Evolutionary conservation across 2,329 filamentous ascomycete genomes (phyloP).

Genomic region (Monosporascus sp.): DNA sequence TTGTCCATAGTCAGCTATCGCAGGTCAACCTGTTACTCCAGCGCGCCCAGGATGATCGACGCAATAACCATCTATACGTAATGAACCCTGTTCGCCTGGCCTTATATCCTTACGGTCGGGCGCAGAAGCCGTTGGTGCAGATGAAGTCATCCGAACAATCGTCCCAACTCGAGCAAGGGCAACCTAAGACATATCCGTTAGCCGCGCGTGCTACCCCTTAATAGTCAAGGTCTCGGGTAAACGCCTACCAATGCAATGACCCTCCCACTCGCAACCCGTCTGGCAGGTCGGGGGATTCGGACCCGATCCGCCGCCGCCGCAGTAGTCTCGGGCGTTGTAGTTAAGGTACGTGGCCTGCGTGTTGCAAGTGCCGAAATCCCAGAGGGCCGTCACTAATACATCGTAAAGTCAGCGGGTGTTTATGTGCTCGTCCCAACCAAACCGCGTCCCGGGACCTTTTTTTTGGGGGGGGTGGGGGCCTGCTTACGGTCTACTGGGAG

Average conservation of each 20-base stretch:
- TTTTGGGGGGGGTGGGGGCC: too few relatives aligned
- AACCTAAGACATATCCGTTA: conserved; percentile 5
- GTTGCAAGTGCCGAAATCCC: conserved; percentile 15
- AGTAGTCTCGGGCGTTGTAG: conserved; percentile 11
- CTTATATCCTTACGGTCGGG: background rate
- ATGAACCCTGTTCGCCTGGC: too few relatives aligned
- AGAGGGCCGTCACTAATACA: conserved; percentile 16
- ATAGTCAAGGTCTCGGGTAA: background rate
- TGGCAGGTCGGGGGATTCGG: conserved; percentile 5
- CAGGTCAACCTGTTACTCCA: too few relatives aligned
- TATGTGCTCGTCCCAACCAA: background rate
- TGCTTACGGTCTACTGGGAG: conserved; percentile 29
- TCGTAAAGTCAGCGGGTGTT: too few relatives aligned
- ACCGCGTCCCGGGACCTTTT: too few relatives aligned
- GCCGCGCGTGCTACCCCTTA: background rate
- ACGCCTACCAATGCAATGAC: conserved; percentile 12
- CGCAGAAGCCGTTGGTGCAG: conserved; percentile 13
- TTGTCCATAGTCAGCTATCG: too few relatives aligned
- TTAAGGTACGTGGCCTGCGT: conserved; percentile 14
- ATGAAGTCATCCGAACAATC: conserved; percentile 13
- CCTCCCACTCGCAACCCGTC: conserved; percentile 13
- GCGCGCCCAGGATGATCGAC: too few relatives aligned
- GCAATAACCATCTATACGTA: too few relatives aligned
- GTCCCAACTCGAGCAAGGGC: conserved; percentile 11
- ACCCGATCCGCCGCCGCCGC: conserved; percentile 1